Evolutionary conservation across 805 yeast species (phyloP).

Genomic region (Candida ovalis): DNA sequence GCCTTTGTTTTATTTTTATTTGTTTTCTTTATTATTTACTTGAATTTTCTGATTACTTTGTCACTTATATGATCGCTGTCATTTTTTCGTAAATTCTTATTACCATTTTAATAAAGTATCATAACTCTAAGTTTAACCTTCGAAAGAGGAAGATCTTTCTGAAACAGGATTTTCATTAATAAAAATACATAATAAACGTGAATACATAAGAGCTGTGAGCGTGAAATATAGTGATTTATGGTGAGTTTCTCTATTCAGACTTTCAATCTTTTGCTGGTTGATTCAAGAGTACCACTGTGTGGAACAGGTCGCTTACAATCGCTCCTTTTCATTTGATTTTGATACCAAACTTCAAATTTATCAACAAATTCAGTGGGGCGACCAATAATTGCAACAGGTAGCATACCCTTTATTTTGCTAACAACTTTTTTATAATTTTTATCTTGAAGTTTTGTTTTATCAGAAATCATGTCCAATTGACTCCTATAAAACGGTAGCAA

Average conservation of each 20-base stretch:
- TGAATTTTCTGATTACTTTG: background rate
- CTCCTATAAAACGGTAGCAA: conserved; percentile 22
- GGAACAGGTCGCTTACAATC: background rate
- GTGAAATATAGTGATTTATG: too few species aligned
- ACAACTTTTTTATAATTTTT: conserved; percentile 14
- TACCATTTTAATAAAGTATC: background rate
- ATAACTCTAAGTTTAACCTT: background rate
- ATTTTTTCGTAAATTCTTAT: background rate
- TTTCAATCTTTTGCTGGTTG: background rate
- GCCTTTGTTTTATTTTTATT: background rate
- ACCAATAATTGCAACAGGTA: conserved; percentile 24
- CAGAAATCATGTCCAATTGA: conserved; percentile 17
- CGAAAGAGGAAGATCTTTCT: background rate
- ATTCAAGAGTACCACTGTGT: background rate
- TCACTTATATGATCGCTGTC: background rate
- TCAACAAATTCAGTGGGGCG: conserved; percentile 20
- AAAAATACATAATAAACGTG: background rate
- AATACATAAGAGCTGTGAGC: too few species aligned
- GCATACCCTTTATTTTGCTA: conserved; percentile 15
- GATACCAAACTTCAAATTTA: conserved; percentile 22
- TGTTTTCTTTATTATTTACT: background rate
- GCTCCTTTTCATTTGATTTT: background rate
- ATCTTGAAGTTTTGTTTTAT: conserved; percentile 8
- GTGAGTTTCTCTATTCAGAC: background rate
- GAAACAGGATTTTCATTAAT: too few species aligned